Evolutionary conservation across 371 early-diverging fungal genomes (phyloP).

Genomic region (Mucor indicus): DNA sequence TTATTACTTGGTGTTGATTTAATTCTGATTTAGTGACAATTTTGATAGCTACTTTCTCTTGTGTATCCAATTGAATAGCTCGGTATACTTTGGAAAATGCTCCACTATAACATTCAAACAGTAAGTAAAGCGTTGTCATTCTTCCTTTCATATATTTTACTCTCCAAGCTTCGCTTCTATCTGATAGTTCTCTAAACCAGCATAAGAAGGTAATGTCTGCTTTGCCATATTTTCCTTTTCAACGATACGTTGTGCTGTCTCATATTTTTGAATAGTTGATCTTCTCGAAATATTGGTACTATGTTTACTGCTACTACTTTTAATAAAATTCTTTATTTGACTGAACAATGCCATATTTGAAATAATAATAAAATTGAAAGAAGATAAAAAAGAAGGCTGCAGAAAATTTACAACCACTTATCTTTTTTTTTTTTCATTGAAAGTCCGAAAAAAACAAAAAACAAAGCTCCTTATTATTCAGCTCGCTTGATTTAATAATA

Average conservation of each 20-base stretch:
- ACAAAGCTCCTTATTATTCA: too few species aligned
- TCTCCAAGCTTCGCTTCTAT: conserved; percentile 63
- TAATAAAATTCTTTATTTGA: conserved; percentile 48
- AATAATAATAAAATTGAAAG: not conserved
- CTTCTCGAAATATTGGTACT: conserved; percentile 3
- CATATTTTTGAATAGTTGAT: conserved; percentile 15
- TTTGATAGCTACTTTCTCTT: conserved; percentile 80
- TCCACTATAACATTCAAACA: conserved; percentile 56
- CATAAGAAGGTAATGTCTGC: conserved; percentile 45
- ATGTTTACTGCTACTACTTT: conserved; percentile 14
- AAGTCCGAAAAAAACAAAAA: too few species aligned
- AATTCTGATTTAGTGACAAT: conserved; percentile 65
- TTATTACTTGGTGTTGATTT: conserved; percentile 52
- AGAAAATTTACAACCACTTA: too few species aligned
- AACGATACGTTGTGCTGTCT: conserved; percentile 27
- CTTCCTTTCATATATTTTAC: conserved; percentile 31
- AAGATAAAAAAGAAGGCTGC: conserved; percentile 1
- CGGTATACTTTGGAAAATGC: conserved; percentile 84
- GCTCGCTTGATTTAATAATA: too few species aligned
- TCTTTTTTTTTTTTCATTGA: too few species aligned
- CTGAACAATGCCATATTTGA: conserved; percentile 32
- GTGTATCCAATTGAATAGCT: conserved; percentile 54
- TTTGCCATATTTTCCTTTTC: conserved; percentile 28
- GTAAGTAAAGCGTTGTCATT: not conserved
- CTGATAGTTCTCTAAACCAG: conserved; percentile 49